phyloP scores from a whole-genome alignment of 2,329 filamentous ascomycete genomes.

The Davidsoniella virescens region DNA sequence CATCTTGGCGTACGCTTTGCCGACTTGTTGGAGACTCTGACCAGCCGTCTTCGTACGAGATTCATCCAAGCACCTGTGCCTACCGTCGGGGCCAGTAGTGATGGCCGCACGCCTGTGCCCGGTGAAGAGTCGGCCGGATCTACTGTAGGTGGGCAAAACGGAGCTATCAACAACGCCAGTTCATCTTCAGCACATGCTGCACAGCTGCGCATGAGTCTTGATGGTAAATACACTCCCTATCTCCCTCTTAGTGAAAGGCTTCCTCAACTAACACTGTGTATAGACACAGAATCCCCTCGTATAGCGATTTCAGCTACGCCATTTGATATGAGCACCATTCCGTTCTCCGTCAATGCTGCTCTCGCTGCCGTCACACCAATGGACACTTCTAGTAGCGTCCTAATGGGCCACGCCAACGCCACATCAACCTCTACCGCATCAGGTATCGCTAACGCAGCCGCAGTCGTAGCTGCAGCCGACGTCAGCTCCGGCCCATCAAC shows the following conservation, averaged over 20 bases:
- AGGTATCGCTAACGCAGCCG: background rate
- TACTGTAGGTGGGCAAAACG: background rate
- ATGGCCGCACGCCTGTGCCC: conserved; percentile 21
- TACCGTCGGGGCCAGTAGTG: conserved; percentile 15
- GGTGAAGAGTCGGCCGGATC: background rate
- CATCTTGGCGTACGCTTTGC: conserved; percentile 74
- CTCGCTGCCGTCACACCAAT: conserved; percentile 23
- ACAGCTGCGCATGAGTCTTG: no score
- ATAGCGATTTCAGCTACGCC: conserved; percentile 44
- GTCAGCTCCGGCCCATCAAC: background rate
- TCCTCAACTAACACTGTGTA: background rate
- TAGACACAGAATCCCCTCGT: conserved; percentile 16
- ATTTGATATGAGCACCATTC: conserved; percentile 39
- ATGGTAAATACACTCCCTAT: background rate
- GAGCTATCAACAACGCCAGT: background rate
- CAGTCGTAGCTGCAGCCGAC: background rate
- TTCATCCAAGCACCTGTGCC: conserved; percentile 46
- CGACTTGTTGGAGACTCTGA: conserved; percentile 64
- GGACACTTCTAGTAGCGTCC: conserved; percentile 3
- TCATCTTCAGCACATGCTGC: no score
- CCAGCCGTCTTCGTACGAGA: conserved; percentile 53
- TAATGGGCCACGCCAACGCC: background rate
- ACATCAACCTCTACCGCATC: conserved; percentile 4
- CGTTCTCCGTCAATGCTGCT: conserved; percentile 36
- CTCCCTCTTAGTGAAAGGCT: background rate